A percentile compares a stretch with the other conserved stretches of the same genome.
Conservation (phyloP, 2,329 filamentous ascomycete species). For the Sarocladiaceae sp. region DNA sequence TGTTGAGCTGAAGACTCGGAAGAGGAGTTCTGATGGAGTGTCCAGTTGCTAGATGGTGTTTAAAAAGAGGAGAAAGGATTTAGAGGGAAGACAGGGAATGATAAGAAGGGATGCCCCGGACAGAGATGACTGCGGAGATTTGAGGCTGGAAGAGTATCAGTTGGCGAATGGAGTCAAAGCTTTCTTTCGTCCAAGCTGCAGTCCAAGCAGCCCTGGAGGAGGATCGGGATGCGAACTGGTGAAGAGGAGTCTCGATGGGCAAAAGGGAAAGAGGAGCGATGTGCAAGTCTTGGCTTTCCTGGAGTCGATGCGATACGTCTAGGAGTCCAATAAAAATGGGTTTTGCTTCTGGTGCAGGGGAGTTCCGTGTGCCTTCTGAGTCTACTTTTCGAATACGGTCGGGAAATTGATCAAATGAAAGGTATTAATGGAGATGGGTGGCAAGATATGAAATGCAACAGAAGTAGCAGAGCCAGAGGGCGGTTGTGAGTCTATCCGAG, state of each 20-base stretch:
- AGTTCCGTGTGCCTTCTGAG: neutral
- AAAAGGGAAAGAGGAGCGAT: neutral
- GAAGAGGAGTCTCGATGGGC: neutral
- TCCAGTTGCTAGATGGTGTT: too few species aligned
- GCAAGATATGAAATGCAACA: neutral
- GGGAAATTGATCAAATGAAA: constrained; percentile 1
- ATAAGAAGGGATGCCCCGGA: neutral
- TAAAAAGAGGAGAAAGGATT: neutral
- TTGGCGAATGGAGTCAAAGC: too few species aligned
- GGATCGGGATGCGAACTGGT: too few species aligned
- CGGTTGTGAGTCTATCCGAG: too few species aligned
- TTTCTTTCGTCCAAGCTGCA: too few species aligned
- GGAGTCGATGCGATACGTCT: too few species aligned
- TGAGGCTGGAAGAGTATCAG: neutral
- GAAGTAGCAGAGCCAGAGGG: neutral
- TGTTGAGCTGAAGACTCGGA: too few species aligned
- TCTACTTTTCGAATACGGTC: neutral
- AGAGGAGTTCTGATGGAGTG: too few species aligned
- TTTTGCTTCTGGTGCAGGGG: too few species aligned
- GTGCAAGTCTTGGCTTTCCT: neutral
- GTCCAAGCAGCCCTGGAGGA: neutral
- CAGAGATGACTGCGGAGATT: neutral
- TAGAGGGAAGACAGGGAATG: neutral
- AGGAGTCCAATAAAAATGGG: too few species aligned
- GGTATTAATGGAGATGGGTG: neutral